phyloP scores from a whole-genome alignment of 768 basidiomycete genomes.

The Podaxis carcinomalis region DNA sequence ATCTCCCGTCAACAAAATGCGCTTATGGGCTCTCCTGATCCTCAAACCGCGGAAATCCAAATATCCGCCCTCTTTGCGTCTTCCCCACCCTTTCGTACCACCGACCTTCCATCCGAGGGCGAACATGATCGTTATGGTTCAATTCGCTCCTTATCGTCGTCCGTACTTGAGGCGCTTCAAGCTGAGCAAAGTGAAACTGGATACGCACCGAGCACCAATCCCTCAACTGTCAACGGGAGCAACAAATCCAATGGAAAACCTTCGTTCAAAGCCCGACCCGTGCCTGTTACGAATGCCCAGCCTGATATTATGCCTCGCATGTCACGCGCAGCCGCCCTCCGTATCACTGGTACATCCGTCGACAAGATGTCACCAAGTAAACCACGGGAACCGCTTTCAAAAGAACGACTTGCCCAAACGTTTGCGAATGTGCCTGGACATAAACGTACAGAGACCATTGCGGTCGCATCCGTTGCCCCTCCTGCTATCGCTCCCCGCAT shows the following conservation, averaged over 20 bases:
- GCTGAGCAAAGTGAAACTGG: constrained; percentile 33
- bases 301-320: constrained; percentile 78
- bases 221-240: constrained; percentile 39
- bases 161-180: constrained; percentile 37
- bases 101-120: constrained; percentile 49
- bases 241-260: constrained; percentile 41
- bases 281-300: constrained; percentile 55
- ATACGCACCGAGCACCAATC: constrained; percentile 41
- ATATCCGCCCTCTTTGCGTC: constrained; percentile 77
- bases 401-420: constrained; percentile 57
- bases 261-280: constrained; percentile 59
- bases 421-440: constrained; percentile 83
- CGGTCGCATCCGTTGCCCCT: constrained; percentile 71
- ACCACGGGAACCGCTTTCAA: constrained; percentile 52
- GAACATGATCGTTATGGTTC: constrained; percentile 28
- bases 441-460: constrained; percentile 63
- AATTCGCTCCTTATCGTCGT: constrained; percentile 43
- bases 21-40: constrained; percentile 69
- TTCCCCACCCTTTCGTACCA: constrained; percentile 73
- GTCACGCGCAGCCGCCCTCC: constrained; percentile 69
- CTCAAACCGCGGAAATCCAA: constrained; percentile 69
- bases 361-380: constrained; percentile 34
- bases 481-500: constrained; percentile 70
- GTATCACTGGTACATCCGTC: constrained; percentile 48
- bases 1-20: constrained; percentile 51